Conservation (phyloP, 1,139 yeast species). For the Sugiyamaella novakii region DNA sequence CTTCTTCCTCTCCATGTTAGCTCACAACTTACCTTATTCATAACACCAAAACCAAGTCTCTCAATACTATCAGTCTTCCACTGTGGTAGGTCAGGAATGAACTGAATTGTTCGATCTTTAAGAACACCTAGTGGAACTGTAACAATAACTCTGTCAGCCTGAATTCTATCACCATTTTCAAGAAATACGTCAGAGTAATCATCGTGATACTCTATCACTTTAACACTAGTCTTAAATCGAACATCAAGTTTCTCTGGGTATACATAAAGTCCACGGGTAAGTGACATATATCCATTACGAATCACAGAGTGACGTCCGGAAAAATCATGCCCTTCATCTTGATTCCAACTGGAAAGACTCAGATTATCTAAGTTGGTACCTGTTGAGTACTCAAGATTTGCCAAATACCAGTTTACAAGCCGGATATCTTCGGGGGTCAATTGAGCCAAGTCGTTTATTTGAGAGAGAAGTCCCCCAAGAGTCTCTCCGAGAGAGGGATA, state of each 20-base stretch:
- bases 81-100: conserved; percentile 48
- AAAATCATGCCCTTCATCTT: conserved; percentile 47
- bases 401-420: conserved; percentile 47
- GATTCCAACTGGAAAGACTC: conserved; percentile 47
- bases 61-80: conserved; percentile 47
- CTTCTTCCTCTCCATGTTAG: neutral
- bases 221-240: conserved; percentile 45
- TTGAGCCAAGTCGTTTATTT: conserved; percentile 39
- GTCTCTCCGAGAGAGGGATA: conserved; percentile 46
- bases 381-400: conserved; percentile 46
- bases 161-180: conserved; percentile 45
- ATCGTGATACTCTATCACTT: conserved; percentile 42
- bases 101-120: conserved; percentile 44
- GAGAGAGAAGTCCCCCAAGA: conserved; percentile 41
- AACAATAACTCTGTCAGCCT: conserved; percentile 46
- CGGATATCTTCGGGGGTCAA: conserved; percentile 42
- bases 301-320: conserved; percentile 47
- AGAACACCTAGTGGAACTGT: conserved; percentile 49
- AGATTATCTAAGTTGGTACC: conserved; percentile 44
- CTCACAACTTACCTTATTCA: conserved; percentile 41
- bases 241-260: conserved; percentile 47
- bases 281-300: conserved; percentile 42
- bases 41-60: conserved; percentile 46
- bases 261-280: conserved; percentile 46
- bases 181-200: conserved; percentile 41